Evolutionary conservation across 345 rosid genomes (phyloP).

Genomic region (Nephelium lappaceum): DNA sequence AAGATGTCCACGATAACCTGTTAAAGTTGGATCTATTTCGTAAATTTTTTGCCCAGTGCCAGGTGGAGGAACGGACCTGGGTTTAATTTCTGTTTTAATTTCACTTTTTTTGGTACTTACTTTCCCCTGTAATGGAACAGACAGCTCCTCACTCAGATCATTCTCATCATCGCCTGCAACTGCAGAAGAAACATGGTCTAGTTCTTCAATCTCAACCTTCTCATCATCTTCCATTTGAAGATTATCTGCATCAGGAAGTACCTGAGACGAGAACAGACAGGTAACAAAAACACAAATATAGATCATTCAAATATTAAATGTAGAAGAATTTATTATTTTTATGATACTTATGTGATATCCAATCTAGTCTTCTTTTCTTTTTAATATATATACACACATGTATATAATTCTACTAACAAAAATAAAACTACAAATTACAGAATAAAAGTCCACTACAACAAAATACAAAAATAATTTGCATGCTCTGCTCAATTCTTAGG

Average conservation of each 20-base stretch:
- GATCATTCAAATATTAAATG: background rate
- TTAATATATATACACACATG: no score
- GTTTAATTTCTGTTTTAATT: slow-evolving; percentile 38
- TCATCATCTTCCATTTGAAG: slow-evolving; percentile 48
- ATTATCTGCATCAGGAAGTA: slow-evolving; percentile 33
- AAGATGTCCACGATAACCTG: slow-evolving; percentile 62
- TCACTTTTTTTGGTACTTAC: slow-evolving; percentile 39
- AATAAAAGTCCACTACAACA: background rate
- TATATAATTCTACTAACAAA: background rate
- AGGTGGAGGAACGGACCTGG: slow-evolving; percentile 63
- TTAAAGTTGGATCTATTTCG: slow-evolving; percentile 77
- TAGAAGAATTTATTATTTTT: background rate
- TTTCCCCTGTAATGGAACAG: slow-evolving; percentile 28
- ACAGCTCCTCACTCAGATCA: slow-evolving; percentile 29
- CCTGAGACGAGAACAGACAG: slow-evolving; percentile 33
- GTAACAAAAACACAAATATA: slow-evolving; percentile 1
- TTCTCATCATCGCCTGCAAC: slow-evolving; percentile 28
- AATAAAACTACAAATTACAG: background rate
- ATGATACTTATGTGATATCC: background rate
- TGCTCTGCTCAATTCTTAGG: background rate
- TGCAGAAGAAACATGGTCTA: slow-evolving; percentile 35
- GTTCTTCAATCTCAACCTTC: slow-evolving; percentile 43
- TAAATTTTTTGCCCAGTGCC: slow-evolving; percentile 80
- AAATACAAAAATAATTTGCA: no score
- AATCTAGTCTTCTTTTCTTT: background rate